Evolutionary conservation across 495 filamentous ascomycete genomes (phyloP).

Genomic region (Lepidopterella palustris): DNA sequence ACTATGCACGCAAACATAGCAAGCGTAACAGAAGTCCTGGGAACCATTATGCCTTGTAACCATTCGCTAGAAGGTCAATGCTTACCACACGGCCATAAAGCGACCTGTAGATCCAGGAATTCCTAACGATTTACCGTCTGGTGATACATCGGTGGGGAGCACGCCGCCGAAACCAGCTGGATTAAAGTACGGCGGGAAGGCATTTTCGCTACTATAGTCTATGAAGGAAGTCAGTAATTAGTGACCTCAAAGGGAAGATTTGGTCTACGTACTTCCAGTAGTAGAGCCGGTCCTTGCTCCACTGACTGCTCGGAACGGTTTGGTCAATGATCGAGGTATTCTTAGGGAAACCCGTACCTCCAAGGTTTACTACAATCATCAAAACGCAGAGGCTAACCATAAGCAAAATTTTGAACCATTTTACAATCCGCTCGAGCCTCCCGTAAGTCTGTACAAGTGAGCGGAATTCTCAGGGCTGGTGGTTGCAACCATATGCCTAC

Average conservation of each 20-base stretch:
- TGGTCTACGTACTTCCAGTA: neutral
- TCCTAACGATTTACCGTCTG: neutral
- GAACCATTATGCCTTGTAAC: neutral
- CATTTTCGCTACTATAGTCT: neutral
- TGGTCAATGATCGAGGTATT: neutral
- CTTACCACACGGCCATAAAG: conserved; percentile 31
- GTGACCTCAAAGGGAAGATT: conserved; percentile 1
- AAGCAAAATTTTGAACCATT: conserved; percentile 31
- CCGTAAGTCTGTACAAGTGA: conserved; percentile 29
- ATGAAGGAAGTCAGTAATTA: neutral
- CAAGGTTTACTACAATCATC: conserved; percentile 31
- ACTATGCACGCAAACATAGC: conserved; percentile 41
- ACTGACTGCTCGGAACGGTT: neutral
- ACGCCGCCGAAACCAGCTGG: conserved; percentile 21
- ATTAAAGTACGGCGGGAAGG: conserved; percentile 24
- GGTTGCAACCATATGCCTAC: conserved; percentile 3
- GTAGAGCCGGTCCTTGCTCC: neutral
- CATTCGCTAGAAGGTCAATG: neutral
- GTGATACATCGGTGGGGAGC: neutral
- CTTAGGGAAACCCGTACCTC: conserved; percentile 15
- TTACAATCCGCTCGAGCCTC: conserved; percentile 31
- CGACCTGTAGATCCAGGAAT: conserved; percentile 26
- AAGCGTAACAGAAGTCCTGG: conserved; percentile 38
- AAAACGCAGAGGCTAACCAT: conserved; percentile 23
- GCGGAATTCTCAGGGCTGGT: neutral